A percentile compares a stretch with the other conserved stretches of the same genome.
phyloP scores from a whole-genome alignment of 768 basidiomycete species.

The Cystobasidiopsis lactophilus region DNA sequence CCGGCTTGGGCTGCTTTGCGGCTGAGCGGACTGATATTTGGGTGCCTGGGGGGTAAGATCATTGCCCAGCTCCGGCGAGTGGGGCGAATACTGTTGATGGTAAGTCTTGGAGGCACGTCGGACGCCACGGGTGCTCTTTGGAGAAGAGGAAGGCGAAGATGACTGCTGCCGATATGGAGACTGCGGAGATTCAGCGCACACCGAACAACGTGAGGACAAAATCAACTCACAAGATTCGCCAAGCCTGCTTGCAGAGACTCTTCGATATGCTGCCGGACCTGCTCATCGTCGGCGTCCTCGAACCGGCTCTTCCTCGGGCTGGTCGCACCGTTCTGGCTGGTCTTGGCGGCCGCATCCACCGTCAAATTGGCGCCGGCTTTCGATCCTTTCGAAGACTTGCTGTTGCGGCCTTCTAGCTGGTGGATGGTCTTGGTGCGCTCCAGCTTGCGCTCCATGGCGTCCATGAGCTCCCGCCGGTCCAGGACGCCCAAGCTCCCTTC shows the following conservation, averaged over 20 bases:
- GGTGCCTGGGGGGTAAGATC: not conserved
- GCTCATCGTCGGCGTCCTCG: conserved; percentile 25
- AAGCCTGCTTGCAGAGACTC: conserved; percentile 51
- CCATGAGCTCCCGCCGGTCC: conserved; percentile 61
- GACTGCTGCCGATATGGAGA: too few relatives aligned
- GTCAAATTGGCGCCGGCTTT: conserved; percentile 22
- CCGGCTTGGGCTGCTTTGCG: not conserved
- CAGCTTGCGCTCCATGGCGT: conserved; percentile 55
- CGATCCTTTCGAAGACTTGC: conserved; percentile 8
- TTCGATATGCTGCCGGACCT: conserved; percentile 64
- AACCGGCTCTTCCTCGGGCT: conserved; percentile 23
- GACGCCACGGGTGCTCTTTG: not conserved
- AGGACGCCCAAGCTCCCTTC: conserved; percentile 36
- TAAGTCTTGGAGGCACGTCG: too few relatives aligned
- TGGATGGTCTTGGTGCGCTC: conserved; percentile 64
- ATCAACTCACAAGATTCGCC: conserved; percentile 22
- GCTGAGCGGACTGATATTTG: not conserved
- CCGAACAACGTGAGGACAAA: too few relatives aligned
- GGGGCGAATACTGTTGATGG: not conserved
- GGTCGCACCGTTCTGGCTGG: conserved; percentile 17
- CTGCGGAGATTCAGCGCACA: too few relatives aligned
- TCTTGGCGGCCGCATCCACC: conserved; percentile 12
- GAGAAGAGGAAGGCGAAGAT: too few relatives aligned
- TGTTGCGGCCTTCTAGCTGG: conserved; percentile 46
- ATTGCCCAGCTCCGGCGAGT: not conserved